These are phyloP conservation scores for Colletotrichum lini DNA, from an alignment of 2,329 filamentous ascomycete genomes.

Conservation along the genomic window DNA sequence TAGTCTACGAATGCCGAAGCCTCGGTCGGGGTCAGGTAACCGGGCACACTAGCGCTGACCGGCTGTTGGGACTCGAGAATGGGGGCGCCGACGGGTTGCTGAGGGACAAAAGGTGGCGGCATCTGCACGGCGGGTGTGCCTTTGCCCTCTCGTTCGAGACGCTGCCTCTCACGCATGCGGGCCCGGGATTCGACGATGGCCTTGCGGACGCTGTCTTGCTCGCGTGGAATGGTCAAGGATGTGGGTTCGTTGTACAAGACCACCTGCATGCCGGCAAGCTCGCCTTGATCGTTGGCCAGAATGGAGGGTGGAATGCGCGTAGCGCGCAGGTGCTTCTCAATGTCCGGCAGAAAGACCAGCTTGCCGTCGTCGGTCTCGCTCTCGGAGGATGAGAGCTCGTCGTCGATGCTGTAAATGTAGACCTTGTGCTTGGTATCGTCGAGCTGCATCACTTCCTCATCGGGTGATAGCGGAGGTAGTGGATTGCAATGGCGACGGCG, in stretches of 20 bases:
- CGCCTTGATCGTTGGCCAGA: slow-evolving; percentile 68
- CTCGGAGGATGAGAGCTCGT: slow-evolving; percentile 79
- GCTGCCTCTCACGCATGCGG: slow-evolving; percentile 74
- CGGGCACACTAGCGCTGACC: slow-evolving; percentile 15
- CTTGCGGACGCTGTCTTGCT: slow-evolving; percentile 83
- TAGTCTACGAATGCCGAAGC: slow-evolving; percentile 45
- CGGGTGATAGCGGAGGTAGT: slow-evolving; percentile 30
- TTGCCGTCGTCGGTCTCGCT: slow-evolving; percentile 70
- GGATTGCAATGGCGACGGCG: slow-evolving; percentile 40
- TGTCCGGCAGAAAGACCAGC: slow-evolving; percentile 86
- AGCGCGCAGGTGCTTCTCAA: slow-evolving; percentile 83
- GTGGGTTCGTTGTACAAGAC: slow-evolving; percentile 88
- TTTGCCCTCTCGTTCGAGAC: slow-evolving; percentile 44
- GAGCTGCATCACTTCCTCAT: slow-evolving; percentile 81
- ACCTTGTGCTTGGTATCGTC: slow-evolving; percentile 90
- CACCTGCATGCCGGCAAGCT: slow-evolving; percentile 76
- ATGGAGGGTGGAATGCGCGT: slow-evolving; percentile 79
- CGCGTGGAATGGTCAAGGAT: slow-evolving; percentile 81
- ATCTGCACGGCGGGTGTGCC: slow-evolving; percentile 41
- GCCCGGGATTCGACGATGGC: slow-evolving; percentile 86
- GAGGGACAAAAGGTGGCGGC: slow-evolving; percentile 34
- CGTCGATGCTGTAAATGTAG: slow-evolving; percentile 92
- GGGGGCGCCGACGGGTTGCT: slow-evolving; percentile 22
- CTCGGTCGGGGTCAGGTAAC: slow-evolving; percentile 30
- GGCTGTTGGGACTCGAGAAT: slow-evolving; percentile 19